These are phyloP conservation scores for Pseudotulostoma volvatum DNA, from an alignment of 495 filamentous ascomycete genomes.

Conservation along the genomic window DNA sequence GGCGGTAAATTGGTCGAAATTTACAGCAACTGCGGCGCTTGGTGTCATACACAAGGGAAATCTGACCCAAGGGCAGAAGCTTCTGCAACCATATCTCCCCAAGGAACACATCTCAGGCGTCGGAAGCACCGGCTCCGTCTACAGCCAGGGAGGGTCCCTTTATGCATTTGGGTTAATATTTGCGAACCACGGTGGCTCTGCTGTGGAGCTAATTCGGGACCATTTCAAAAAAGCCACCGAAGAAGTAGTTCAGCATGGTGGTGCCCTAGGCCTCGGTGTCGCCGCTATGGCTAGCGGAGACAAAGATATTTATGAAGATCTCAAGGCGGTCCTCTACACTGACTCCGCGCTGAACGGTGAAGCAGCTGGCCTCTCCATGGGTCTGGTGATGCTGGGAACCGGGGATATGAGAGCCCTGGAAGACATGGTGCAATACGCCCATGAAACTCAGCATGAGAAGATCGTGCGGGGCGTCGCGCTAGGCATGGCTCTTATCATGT, in stretches of 20 bases:
- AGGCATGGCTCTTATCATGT: conserved; percentile 98
- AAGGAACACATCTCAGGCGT: conserved; percentile 44
- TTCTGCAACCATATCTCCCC: conserved; percentile 89
- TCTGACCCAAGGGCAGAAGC: conserved; percentile 76
- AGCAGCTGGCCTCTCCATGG: conserved; percentile 89
- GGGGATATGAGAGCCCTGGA: conserved; percentile 80
- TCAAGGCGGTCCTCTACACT: conserved; percentile 70
- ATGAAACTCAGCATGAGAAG: conserved; percentile 97
- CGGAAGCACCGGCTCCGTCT: conserved; percentile 61
- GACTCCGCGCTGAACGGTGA: conserved; percentile 95
- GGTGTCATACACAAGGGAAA: conserved; percentile 96
- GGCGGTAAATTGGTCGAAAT: conserved; percentile 99
- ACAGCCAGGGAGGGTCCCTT: conserved; percentile 88
- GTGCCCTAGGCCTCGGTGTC: conserved; percentile 85
- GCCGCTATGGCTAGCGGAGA: conserved; percentile 95
- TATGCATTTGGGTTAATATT: conserved; percentile 96
- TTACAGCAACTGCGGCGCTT: conserved; percentile 90
- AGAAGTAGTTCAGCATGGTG: conserved; percentile 94
- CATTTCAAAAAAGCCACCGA: conserved; percentile 77
- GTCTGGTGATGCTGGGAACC: conserved; percentile 91
- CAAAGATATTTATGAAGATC: conserved; percentile 76
- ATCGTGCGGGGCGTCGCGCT: conserved; percentile 89
- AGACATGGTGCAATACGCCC: conserved; percentile 93
- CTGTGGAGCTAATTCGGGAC: conserved; percentile 70
- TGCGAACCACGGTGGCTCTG: conserved; percentile 89